A percentile compares a stretch with the other conserved stretches of the same genome.
These are phyloP conservation scores for Nothophaeocryptopus gaeumannii DNA, from an alignment of 2,329 filamentous ascomycete species.

Conservation along the genomic window DNA sequence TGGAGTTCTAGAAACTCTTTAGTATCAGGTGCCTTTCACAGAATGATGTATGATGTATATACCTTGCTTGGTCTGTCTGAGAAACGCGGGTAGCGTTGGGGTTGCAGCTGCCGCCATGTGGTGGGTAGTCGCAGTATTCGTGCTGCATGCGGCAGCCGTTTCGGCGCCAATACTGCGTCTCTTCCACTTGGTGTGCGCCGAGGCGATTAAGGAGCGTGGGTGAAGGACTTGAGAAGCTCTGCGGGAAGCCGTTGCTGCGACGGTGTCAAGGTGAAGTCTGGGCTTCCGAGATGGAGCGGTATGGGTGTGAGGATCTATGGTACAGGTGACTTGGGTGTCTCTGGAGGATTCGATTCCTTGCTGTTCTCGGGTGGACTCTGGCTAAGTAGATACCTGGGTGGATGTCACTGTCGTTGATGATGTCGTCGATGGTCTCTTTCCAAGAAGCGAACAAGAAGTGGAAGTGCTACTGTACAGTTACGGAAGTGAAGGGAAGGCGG, in stretches of 20 bases:
- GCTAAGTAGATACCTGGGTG: too few relatives aligned
- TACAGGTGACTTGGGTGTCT: too few relatives aligned
- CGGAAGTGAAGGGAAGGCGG: too few relatives aligned
- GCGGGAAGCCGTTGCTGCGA: not conserved
- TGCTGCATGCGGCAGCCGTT: slow-evolving; percentile 18
- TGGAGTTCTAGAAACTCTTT: slow-evolving; percentile 50
- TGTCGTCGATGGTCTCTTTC: too few relatives aligned
- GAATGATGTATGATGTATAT: slow-evolving; percentile 17
- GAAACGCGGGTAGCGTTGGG: slow-evolving; percentile 46
- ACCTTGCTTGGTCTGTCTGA: slow-evolving; percentile 51
- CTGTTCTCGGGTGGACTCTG: too few relatives aligned
- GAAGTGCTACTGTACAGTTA: too few relatives aligned
- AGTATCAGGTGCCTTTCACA: slow-evolving; percentile 5
- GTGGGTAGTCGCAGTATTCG: not conserved
- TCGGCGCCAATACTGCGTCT: not conserved
- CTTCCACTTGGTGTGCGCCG: not conserved
- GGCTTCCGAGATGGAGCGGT: too few relatives aligned
- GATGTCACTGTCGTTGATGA: too few relatives aligned
- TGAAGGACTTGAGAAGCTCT: not conserved
- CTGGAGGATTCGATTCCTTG: too few relatives aligned
- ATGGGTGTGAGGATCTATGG: too few relatives aligned
- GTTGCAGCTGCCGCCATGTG: slow-evolving; percentile 20
- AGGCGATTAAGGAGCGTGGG: slow-evolving; percentile 1
- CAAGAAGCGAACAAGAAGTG: too few relatives aligned
- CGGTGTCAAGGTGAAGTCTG: too few relatives aligned